These are phyloP conservation scores for Aspergillus mulundensis DNA, from an alignment of 495 filamentous ascomycete genomes.

Conservation along the genomic window DNA sequence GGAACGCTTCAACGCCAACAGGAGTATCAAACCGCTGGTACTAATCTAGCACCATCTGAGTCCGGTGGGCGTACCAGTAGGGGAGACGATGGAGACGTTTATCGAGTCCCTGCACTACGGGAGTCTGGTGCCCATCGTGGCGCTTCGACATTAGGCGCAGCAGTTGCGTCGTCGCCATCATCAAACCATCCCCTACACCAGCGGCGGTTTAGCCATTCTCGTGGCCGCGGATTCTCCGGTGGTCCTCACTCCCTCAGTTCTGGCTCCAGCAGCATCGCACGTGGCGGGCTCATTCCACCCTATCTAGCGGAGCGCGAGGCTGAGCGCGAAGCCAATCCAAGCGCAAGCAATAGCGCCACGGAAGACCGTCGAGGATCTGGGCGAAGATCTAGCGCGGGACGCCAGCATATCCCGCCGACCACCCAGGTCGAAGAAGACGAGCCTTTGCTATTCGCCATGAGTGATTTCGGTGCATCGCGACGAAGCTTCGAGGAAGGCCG, in stretches of 20 bases:
- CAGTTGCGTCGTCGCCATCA: constrained; percentile 28
- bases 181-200: constrained; percentile 37
- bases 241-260: constrained; percentile 41
- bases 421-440: constrained; percentile 63
- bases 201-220: constrained; percentile 37
- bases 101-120: constrained; percentile 39
- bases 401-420: constrained; percentile 31
- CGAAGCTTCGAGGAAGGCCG: constrained; percentile 70
- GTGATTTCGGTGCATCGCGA: constrained; percentile 67
- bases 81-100: constrained; percentile 32
- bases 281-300: constrained; percentile 32
- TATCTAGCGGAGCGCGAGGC: constrained; percentile 35
- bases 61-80: constrained; percentile 24
- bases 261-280: constrained; percentile 41
- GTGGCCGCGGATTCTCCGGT: constrained; percentile 39
- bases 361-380: constrained; percentile 33
- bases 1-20: constrained; percentile 52
- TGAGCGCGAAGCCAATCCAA: constrained; percentile 49
- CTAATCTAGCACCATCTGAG: constrained; percentile 26
- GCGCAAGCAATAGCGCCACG: constrained; percentile 48
- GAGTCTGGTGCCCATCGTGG: constrained; percentile 37
- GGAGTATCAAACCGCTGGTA: constrained; percentile 26
- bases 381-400: constrained; percentile 32
- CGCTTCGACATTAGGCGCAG: constrained; percentile 31
- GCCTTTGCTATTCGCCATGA: constrained; percentile 82